Evolutionary conservation across 106 monocot genomes (phyloP).

Genomic region (Alisma plantagoaquatica): DNA sequence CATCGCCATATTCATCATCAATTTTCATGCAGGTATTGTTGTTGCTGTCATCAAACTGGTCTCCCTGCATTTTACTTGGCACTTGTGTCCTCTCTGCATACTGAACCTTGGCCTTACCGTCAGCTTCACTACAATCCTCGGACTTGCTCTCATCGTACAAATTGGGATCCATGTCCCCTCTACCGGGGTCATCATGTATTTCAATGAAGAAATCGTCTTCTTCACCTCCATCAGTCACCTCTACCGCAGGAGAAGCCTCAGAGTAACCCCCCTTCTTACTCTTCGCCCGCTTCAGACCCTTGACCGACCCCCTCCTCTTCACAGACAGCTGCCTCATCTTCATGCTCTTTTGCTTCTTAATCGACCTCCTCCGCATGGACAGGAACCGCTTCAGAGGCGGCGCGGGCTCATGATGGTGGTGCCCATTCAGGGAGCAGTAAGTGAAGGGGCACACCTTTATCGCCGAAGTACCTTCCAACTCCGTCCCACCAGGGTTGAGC

Average conservation of each 20-base stretch:
- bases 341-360: conserved; percentile 49
- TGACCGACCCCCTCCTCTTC: conserved; percentile 11
- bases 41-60: too few relatives aligned
- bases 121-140: conserved; percentile 1
- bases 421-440: conserved; percentile 63
- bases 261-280: too few relatives aligned
- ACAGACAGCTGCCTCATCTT: conserved; percentile 22
- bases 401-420: conserved; percentile 26
- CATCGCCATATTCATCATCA: too few relatives aligned
- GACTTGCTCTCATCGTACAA: not conserved
- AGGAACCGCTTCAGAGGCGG: conserved; percentile 37
- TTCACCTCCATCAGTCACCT: conserved; percentile 7
- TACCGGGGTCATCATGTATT: conserved; percentile 22
- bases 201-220: conserved; percentile 51
- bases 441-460: conserved; percentile 42
- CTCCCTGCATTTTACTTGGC: too few relatives aligned
- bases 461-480: conserved; percentile 30
- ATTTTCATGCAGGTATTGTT: too few relatives aligned
- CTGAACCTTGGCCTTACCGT: not conserved
- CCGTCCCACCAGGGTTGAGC: conserved; percentile 24
- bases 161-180: not conserved
- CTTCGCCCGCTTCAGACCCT: conserved; percentile 5
- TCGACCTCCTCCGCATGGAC: conserved; percentile 23
- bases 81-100: not conserved
- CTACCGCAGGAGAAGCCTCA: too few relatives aligned